Percentiles rank a stretch among this genome's conserved stretches.
phyloP scores from a whole-genome alignment of 2,329 filamentous ascomycete species.

The Coniella vitis region DNA sequence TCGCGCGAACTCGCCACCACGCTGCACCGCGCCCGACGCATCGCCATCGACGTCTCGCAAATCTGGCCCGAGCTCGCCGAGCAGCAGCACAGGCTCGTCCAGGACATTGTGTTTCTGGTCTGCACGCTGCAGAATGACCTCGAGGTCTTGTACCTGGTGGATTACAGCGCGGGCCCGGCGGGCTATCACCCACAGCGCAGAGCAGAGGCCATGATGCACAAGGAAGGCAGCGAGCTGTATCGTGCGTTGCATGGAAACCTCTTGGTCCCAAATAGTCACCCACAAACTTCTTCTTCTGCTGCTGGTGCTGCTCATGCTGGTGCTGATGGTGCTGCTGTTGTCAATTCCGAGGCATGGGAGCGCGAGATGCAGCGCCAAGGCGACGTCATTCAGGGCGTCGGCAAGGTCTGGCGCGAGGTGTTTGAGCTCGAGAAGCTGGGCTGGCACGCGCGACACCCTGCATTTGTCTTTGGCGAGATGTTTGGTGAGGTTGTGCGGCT shows the following conservation, averaged over 20 bases:
- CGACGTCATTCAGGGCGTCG: constrained; percentile 26
- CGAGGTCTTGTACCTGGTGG: constrained; percentile 17
- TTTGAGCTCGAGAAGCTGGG: constrained; percentile 26
- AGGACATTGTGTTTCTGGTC: constrained; percentile 15
- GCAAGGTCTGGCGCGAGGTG: constrained; percentile 26
- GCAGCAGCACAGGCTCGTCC: constrained; percentile 2
- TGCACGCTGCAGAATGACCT: constrained; percentile 16
- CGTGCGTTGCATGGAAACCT: constrained; percentile 17
- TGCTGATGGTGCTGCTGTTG: not conserved
- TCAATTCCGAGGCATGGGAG: not conserved
- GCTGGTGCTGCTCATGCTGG: too few species aligned
- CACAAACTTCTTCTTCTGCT: too few species aligned
- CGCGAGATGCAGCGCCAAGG: constrained; percentile 16
- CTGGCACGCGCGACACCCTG: constrained; percentile 25
- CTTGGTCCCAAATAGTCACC: too few species aligned
- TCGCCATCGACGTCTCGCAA: constrained; percentile 15
- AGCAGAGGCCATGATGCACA: constrained; percentile 14
- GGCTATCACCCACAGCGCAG: not conserved
- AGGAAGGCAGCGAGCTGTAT: constrained; percentile 19
- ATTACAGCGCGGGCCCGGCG: constrained; percentile 10
- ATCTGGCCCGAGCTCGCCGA: constrained; percentile 8
- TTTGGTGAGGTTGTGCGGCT: constrained; percentile 24
- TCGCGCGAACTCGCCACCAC: constrained; percentile 7
- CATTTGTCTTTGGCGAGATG: constrained; percentile 25
- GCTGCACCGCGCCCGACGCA: constrained; percentile 13